These are phyloP conservation scores for Rhynchospora pubera DNA, from an alignment of 176 grass and related monocot genomes.

Conservation along the genomic window DNA sequence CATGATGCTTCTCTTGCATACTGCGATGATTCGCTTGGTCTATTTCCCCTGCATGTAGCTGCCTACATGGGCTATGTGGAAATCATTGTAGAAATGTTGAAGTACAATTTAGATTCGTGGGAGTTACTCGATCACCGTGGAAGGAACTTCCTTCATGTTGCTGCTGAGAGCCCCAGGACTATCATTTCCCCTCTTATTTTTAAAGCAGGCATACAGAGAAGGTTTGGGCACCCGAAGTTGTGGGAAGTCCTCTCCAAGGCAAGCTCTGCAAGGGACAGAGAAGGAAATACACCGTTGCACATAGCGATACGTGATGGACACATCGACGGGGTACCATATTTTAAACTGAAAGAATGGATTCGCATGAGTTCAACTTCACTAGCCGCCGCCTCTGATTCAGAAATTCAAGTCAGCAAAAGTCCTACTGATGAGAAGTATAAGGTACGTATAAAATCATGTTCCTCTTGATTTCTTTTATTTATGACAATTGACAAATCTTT, in stretches of 20 bases:
- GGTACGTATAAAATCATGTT: no score
- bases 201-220: background rate
- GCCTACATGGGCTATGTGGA: background rate
- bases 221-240: no score
- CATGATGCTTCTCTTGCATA: background rate
- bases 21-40: background rate
- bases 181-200: background rate
- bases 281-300: background rate
- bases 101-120: background rate
- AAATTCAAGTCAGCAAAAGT: no score
- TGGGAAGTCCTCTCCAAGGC: background rate
- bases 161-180: background rate
- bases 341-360: background rate
- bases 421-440: no score
- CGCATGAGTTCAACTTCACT: background rate
- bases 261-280: background rate
- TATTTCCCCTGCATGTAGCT: background rate
- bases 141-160: background rate
- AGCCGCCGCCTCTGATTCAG: background rate
- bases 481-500: no score
- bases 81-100: background rate
- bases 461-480: no score
- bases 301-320: background rate
- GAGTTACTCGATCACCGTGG: background rate
- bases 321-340: background rate